Conservation (phyloP, 164 flowering plant genomes). For the Vitis rotundifolia region DNA sequence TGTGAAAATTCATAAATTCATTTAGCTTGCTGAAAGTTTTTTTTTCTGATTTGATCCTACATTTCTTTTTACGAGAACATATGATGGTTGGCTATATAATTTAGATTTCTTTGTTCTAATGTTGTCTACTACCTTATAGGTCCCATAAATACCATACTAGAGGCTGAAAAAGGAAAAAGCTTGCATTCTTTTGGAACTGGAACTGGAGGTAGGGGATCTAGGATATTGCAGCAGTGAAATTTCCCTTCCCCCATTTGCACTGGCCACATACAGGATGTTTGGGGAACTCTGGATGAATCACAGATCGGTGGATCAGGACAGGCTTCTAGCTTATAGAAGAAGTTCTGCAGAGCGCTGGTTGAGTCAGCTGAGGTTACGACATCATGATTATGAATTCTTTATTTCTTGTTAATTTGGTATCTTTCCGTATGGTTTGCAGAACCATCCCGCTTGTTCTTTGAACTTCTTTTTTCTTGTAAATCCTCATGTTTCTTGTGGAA, state of each 20-base stretch:
- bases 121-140: not conserved
- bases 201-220: not conserved
- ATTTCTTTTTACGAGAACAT: too few species aligned
- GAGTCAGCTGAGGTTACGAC: conserved; percentile 3
- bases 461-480: too few species aligned
- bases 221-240: not conserved
- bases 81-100: not conserved
- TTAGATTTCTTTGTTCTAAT: too few species aligned
- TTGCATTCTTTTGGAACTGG: not conserved
- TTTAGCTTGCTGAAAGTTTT: too few species aligned
- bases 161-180: not conserved
- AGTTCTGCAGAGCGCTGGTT: conserved; percentile 14
- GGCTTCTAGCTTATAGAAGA: not conserved
- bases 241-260: conserved; percentile 14
- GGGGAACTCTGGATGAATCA: conserved; percentile 18
- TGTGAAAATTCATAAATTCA: too few species aligned
- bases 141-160: not conserved
- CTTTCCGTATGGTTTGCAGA: too few species aligned
- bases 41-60: too few species aligned
- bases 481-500: too few species aligned
- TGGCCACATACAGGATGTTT: conserved; percentile 17
- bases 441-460: too few species aligned
- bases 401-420: conserved; percentile 1
- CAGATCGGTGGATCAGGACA: conserved; percentile 4
- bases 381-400: conserved; percentile 22